Evolutionary conservation across 495 filamentous ascomycete species (phyloP).

Genomic region (Xylaria telfairii): DNA sequence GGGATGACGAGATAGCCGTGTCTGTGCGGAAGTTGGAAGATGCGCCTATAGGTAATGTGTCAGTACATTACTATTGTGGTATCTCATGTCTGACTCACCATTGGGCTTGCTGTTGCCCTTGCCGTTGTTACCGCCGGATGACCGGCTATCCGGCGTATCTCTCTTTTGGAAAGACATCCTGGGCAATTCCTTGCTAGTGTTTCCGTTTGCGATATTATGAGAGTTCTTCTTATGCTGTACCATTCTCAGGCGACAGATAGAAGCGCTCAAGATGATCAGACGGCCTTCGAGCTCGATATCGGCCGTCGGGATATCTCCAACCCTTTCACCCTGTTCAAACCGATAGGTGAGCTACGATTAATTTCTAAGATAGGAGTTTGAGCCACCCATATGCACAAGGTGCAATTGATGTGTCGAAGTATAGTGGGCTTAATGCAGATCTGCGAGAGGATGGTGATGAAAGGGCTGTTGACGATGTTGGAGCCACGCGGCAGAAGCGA

Average conservation of each 20-base stretch:
- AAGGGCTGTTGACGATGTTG: conserved; percentile 34
- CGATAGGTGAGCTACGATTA: conserved; percentile 33
- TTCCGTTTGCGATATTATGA: conserved; percentile 51
- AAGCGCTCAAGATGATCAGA: conserved; percentile 66
- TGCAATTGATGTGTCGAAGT: conserved; percentile 32
- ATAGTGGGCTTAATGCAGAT: conserved; percentile 23
- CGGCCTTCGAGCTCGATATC: conserved; percentile 78
- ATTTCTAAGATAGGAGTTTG: conserved; percentile 16
- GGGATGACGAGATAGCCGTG: conserved; percentile 80
- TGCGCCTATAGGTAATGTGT: conserved; percentile 41
- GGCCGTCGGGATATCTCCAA: conserved; percentile 70
- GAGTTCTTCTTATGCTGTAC: conserved; percentile 66
- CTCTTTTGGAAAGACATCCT: conserved; percentile 80
- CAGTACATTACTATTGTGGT: conserved; percentile 6
- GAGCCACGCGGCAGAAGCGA: conserved; percentile 37
- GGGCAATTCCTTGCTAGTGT: conserved; percentile 53
- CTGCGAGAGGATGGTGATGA: conserved; percentile 32
- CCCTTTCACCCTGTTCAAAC: conserved; percentile 65
- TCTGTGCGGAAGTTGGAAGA: conserved; percentile 79
- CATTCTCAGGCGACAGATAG: conserved; percentile 80
- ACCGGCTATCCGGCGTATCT: conserved; percentile 65
- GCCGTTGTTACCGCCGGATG: conserved; percentile 45
- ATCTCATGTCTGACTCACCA: conserved; percentile 60
- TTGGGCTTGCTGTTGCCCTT: conserved; percentile 66
- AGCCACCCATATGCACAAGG: conserved; percentile 14